Evolutionary conservation across 2,329 filamentous ascomycete species (phyloP).

Genomic region (Pseudogymnoascus sp.): DNA sequence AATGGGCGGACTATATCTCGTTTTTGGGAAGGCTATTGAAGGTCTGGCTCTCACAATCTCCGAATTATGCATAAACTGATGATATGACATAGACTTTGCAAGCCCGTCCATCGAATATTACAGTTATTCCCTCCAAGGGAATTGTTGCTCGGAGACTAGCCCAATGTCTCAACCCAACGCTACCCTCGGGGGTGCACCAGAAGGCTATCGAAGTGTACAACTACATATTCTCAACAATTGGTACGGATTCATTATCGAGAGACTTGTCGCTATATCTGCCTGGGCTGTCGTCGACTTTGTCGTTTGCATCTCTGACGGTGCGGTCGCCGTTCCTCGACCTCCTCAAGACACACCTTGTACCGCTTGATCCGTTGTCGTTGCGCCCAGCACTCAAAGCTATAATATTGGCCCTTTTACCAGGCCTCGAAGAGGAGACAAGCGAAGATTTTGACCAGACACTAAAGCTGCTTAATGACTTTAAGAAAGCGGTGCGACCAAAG

Average conservation of each 20-base stretch:
- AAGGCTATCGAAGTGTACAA: conserved; percentile 92
- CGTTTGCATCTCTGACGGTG: conserved; percentile 89
- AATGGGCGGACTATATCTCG: conserved; percentile 99
- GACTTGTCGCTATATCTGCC: conserved; percentile 87
- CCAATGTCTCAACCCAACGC: conserved; percentile 86
- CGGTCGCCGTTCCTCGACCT: conserved; percentile 79
- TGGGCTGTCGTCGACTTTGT: conserved; percentile 79
- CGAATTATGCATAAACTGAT: conserved; percentile 20
- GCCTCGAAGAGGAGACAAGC: conserved; percentile 90
- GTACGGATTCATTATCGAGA: conserved; percentile 68
- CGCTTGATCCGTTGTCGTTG: conserved; percentile 62
- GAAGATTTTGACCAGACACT: conserved; percentile 93
- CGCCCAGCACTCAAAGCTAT: conserved; percentile 87
- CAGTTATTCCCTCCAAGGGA: conserved; percentile 72
- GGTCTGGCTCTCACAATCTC: conserved; percentile 41
- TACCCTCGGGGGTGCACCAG: conserved; percentile 95
- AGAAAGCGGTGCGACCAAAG: conserved; percentile 55
- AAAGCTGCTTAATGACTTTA: conserved; percentile 70
- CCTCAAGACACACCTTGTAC: conserved; percentile 72
- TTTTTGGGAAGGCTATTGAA: conserved; percentile 88
- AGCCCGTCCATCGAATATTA: conserved; percentile 66
- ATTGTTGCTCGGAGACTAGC: conserved; percentile 84
- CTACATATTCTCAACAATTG: conserved; percentile 81
- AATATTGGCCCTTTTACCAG: conserved; percentile 81
- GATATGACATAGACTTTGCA: conserved; percentile 65